Conservation (phyloP, 2,329 filamentous ascomycete genomes). For the Paraphoma chrysanthemicola region DNA sequence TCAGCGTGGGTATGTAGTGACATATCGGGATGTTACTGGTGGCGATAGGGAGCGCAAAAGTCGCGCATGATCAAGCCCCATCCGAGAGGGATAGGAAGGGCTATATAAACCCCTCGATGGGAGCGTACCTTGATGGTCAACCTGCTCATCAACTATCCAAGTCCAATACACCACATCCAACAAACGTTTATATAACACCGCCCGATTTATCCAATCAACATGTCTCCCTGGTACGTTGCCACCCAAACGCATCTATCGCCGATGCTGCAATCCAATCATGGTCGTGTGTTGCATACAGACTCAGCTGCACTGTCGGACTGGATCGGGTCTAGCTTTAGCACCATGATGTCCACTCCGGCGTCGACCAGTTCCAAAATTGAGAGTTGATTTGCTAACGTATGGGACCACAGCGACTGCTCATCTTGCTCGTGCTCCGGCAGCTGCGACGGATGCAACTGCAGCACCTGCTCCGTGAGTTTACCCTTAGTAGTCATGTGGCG, state of each 20-base stretch:
- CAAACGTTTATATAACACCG: background rate
- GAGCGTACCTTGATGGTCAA: constrained; percentile 22
- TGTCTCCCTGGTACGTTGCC: constrained; percentile 25
- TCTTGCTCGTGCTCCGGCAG: constrained; percentile 28
- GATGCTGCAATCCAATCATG: background rate
- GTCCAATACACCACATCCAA: background rate
- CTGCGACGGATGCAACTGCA: constrained; percentile 37
- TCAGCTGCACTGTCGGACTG: background rate
- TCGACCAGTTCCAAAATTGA: background rate
- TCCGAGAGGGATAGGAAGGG: background rate
- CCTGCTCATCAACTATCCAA: background rate
- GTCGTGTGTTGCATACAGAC: background rate
- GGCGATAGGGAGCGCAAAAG: background rate
- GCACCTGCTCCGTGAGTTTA: constrained; percentile 23
- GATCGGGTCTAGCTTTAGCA: constrained; percentile 11
- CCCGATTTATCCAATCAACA: constrained; percentile 8
- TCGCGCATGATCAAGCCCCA: constrained; percentile 4
- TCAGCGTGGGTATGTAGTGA: background rate
- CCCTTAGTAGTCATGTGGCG: background rate
- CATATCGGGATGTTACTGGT: background rate
- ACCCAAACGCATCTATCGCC: background rate
- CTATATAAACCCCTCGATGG: constrained; percentile 12
- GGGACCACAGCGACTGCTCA: constrained; percentile 4
- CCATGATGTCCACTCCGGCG: constrained; percentile 9
- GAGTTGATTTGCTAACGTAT: background rate